phyloP scores from a whole-genome alignment of 331 rosid species.

The Pyracantha coccinea region DNA sequence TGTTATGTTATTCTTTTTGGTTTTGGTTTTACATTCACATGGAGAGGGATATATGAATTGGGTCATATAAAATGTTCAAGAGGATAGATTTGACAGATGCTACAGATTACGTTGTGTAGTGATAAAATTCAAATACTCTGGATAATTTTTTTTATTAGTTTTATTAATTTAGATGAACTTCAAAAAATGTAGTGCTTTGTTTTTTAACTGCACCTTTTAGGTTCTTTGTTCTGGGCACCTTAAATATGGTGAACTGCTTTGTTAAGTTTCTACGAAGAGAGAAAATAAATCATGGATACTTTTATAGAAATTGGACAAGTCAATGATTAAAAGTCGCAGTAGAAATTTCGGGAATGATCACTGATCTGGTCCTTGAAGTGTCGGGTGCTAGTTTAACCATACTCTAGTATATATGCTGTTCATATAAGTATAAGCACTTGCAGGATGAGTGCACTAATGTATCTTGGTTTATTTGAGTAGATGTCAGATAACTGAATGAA shows the following conservation, averaged over 20 bases:
- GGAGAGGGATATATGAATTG: neutral
- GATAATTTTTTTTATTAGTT: neutral
- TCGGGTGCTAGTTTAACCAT: neutral
- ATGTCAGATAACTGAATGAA: neutral
- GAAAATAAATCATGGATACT: neutral
- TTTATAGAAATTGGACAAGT: neutral
- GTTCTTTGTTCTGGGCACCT: neutral
- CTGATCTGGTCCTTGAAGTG: neutral
- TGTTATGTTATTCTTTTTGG: neutral
- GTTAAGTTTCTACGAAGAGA: neutral
- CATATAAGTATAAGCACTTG: neutral
- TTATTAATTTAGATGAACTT: neutral
- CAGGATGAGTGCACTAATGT: neutral
- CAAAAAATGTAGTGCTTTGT: neutral
- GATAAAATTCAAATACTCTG: neutral
- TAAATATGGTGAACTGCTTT: neutral
- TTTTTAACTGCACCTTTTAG: neutral
- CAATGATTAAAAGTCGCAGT: neutral
- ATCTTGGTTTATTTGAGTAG: neutral
- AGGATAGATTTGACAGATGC: neutral
- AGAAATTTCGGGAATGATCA: neutral
- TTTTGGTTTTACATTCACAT: neutral
- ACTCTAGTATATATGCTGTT: neutral
- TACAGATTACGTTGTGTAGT: neutral
- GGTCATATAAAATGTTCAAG: neutral